phyloP scores from a whole-genome alignment of 495 filamentous ascomycete species.

The Xylaria cubensis region DNA sequence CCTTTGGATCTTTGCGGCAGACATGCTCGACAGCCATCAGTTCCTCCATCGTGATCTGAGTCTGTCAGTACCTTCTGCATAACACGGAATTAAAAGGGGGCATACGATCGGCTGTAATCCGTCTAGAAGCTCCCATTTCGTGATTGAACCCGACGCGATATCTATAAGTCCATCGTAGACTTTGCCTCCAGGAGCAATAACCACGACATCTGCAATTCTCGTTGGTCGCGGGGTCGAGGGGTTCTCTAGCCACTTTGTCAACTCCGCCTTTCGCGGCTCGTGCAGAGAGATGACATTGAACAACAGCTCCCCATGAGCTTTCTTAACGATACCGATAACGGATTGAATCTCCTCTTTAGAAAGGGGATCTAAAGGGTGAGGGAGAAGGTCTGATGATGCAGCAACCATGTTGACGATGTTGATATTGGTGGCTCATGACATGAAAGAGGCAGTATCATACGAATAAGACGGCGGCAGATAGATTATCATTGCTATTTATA shows the following conservation, averaged over 20 bases:
- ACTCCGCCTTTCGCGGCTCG: slow-evolving; percentile 87
- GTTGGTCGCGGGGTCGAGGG: slow-evolving; percentile 68
- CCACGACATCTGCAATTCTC: slow-evolving; percentile 83
- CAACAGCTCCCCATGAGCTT: slow-evolving; percentile 72
- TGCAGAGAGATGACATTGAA: slow-evolving; percentile 92
- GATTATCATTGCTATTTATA: neutral
- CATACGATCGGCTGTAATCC: slow-evolving; percentile 82
- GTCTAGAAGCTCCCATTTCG: slow-evolving; percentile 76
- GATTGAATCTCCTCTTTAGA: slow-evolving; percentile 77
- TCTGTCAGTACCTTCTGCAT: neutral
- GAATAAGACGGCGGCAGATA: neutral
- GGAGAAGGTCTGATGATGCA: slow-evolving; percentile 32
- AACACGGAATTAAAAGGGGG: neutral
- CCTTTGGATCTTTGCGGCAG: slow-evolving; percentile 79
- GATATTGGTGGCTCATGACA: neutral
- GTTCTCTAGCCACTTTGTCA: slow-evolving; percentile 80
- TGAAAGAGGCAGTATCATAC: neutral
- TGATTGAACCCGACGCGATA: slow-evolving; percentile 71
- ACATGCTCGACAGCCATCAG: slow-evolving; percentile 85
- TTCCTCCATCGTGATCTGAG: slow-evolving; percentile 92
- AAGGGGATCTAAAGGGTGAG: slow-evolving; percentile 87
- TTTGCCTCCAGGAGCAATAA: slow-evolving; percentile 79
- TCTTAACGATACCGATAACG: slow-evolving; percentile 71
- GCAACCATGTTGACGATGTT: slow-evolving; percentile 30
- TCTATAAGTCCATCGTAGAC: slow-evolving; percentile 89